Evolutionary conservation across 192 early-diverging fungal genomes (phyloP).

Genomic region (Rhizoclosmatium globosum): DNA sequence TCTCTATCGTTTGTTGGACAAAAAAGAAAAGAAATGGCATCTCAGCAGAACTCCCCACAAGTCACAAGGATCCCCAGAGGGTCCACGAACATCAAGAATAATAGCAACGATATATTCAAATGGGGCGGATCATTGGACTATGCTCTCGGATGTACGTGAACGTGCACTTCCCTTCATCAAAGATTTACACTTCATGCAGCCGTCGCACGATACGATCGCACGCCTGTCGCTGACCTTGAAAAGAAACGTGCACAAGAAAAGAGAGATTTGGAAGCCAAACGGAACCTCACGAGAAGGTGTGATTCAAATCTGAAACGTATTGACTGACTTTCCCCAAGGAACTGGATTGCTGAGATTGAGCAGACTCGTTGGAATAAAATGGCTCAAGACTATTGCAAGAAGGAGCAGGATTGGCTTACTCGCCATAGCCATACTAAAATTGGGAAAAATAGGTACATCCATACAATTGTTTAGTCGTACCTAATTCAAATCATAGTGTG

Average conservation of each 20-base stretch:
- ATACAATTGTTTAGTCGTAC: background rate
- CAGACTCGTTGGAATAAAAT: constrained; percentile 46
- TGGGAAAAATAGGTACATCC: constrained; percentile 42
- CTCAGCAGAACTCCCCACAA: background rate
- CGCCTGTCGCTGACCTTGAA: constrained; percentile 46
- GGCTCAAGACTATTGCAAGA: constrained; percentile 24
- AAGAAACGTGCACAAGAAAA: constrained; percentile 28
- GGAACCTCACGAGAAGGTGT: constrained; percentile 40
- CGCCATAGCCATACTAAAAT: constrained; percentile 36
- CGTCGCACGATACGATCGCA: constrained; percentile 37
- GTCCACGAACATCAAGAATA: constrained; percentile 46
- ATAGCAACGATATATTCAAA: constrained; percentile 47
- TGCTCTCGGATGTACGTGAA: constrained; percentile 17
- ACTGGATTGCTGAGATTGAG: constrained; percentile 46
- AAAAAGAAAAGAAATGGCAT: constrained; percentile 11
- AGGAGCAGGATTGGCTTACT: constrained; percentile 22
- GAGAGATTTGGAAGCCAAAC: constrained; percentile 29
- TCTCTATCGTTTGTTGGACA: background rate
- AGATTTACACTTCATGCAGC: background rate
- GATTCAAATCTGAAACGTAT: background rate
- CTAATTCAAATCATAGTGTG: constrained; percentile 30
- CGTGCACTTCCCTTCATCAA: background rate
- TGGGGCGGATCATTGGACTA: constrained; percentile 48
- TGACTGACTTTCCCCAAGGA: constrained; percentile 3
- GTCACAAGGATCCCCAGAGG: background rate